These are phyloP conservation scores for Penicillium lividum DNA, from an alignment of 495 filamentous ascomycete species.

Conservation along the genomic window DNA sequence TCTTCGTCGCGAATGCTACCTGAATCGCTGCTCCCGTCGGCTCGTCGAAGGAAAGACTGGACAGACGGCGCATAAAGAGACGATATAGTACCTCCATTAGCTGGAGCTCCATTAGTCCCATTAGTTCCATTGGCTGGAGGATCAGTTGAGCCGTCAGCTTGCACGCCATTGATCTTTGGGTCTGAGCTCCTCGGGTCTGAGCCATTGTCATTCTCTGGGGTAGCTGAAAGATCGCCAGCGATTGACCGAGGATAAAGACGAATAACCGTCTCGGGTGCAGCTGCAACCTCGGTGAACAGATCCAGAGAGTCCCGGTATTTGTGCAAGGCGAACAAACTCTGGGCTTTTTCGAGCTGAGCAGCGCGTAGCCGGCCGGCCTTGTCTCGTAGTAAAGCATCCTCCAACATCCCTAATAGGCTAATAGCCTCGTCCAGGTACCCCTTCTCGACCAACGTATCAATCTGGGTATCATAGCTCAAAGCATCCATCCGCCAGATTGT, in stretches of 20 bases:
- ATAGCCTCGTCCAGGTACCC: conserved; percentile 88
- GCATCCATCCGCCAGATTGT: conserved; percentile 94
- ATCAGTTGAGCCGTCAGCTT: conserved; percentile 32
- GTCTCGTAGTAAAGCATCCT: conserved; percentile 84
- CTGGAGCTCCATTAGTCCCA: conserved; percentile 11
- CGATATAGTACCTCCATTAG: neutral
- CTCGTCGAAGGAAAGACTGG: conserved; percentile 52
- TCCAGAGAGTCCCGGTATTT: conserved; percentile 90
- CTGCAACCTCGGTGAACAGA: conserved; percentile 83
- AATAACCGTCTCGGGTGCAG: conserved; percentile 87
- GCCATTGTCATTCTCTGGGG: conserved; percentile 49
- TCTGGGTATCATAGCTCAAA: conserved; percentile 88
- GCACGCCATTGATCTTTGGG: conserved; percentile 35
- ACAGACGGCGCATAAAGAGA: conserved; percentile 56
- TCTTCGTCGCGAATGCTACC: conserved; percentile 45
- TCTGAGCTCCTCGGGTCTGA: conserved; percentile 37
- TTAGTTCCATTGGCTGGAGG: conserved; percentile 18
- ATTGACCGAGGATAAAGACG: conserved; percentile 80
- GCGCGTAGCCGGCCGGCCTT: conserved; percentile 79
- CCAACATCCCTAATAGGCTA: conserved; percentile 82
- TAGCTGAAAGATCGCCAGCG: conserved; percentile 72
- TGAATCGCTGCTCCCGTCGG: conserved; percentile 46
- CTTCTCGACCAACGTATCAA: conserved; percentile 77
- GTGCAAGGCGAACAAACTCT: conserved; percentile 73
- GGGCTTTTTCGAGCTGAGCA: conserved; percentile 87